Evolutionary conservation across 2,329 filamentous ascomycete genomes (phyloP), one percentile per base, ranked within the genome.

Genomic region (Trichoderma atroviride): DNA sequence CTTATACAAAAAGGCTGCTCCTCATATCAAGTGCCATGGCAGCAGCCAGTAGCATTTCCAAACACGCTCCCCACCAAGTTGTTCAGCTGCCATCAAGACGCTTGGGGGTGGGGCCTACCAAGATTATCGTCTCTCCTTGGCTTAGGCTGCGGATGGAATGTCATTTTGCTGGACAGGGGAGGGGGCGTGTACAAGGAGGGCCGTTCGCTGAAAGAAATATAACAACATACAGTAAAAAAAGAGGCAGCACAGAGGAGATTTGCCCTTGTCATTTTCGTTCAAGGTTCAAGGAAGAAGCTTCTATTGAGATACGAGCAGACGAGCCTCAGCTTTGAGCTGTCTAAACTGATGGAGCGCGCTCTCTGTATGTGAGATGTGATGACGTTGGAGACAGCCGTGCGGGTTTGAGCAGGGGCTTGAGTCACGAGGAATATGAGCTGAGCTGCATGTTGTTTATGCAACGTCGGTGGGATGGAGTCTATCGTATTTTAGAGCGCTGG

Each of bases 131-230:
- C 62, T 57, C 62, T 57, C 52, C 62, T 65, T 5, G 62, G 62
- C 37, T 43, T 65, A 65, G 61, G 11, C 33, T 56, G 33, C 50
- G 61, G 61, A 55, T 6, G 61, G 61, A 64, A 64, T 64, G 61
- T 64, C 61, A 64, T 64, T 64, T 43, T 40, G 47, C 5, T 16
- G 13, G 50, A 64, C 61, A 40, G 11, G 61, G 40, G 37, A 13
- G 61, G 61, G 60, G 60, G 60, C 10, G 43, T 53, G 60, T 50
- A 22, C 29, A 53, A 50, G 43, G n/a, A 50, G 7, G 7, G 43
- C n/a, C 43, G 13, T n/a, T 47, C 6, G 24, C 22, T 13, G 47
- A 24, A 31, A 27, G 33, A 29, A 35, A 35, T 35, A n/a, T n/a
- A n/a, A n/a, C n/a, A 35, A 14, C 33, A 4, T 2, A 27, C 2